A percentile compares a stretch with the other conserved stretches of the same genome.
Conservation (phyloP, 2,329 filamentous ascomycete genomes). For the Mollisia scopiformis region DNA sequence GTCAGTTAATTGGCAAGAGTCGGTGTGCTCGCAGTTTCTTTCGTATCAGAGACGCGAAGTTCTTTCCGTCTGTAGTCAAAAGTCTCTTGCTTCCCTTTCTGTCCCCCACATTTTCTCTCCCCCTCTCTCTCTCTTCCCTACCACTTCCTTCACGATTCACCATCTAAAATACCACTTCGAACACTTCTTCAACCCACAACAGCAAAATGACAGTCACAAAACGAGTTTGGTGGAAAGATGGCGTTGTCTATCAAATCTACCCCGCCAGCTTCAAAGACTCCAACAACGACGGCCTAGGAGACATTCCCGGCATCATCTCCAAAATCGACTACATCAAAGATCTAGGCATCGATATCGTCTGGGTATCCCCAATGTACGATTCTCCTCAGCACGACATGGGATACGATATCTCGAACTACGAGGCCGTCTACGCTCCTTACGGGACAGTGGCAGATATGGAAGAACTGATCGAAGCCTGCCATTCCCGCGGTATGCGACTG, state of each 20-base stretch:
- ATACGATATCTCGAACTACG: conserved; percentile 71
- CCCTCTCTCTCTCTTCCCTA: background rate
- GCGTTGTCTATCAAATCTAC: conserved; percentile 60
- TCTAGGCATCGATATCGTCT: conserved; percentile 66
- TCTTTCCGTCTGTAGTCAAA: background rate
- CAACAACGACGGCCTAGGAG: conserved; percentile 62
- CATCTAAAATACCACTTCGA: no score
- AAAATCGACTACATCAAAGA: conserved; percentile 63
- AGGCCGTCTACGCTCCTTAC: conserved; percentile 65
- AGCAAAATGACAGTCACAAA: conserved; percentile 16
- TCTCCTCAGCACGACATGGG: conserved; percentile 70
- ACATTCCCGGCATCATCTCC: conserved; percentile 62
- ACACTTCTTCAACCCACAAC: background rate
- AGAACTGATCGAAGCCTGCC: conserved; percentile 59
- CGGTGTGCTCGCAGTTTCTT: background rate
- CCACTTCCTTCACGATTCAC: background rate
- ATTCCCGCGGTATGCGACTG: conserved; percentile 67
- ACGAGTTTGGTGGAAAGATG: conserved; percentile 58
- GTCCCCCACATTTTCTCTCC: background rate
- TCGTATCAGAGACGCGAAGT: background rate
- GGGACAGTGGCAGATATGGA: conserved; percentile 70
- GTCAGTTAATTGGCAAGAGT: background rate
- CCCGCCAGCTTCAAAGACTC: conserved; percentile 60
- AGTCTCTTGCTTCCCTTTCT: background rate
- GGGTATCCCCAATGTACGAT: conserved; percentile 68